These are phyloP conservation scores for Magnusiomyces starmeri DNA, from an alignment of 1,139 yeast species.

Conservation along the genomic window DNA sequence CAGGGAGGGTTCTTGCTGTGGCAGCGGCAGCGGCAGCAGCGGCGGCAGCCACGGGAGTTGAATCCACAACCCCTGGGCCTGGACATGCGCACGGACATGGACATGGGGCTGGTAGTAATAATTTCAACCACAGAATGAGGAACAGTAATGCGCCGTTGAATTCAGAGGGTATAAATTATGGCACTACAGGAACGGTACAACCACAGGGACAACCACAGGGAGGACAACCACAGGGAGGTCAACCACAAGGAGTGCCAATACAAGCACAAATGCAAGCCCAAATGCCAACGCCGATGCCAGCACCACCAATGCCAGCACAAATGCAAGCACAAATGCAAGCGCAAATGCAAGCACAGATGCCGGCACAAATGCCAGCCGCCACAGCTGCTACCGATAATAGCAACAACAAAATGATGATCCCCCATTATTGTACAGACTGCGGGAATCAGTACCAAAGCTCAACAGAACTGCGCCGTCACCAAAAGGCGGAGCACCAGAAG, in stretches of 20 bases:
- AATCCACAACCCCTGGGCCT: too few relatives aligned
- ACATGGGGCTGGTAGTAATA: too few relatives aligned
- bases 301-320: background rate
- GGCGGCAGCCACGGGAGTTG: too few relatives aligned
- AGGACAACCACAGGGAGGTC: background rate
- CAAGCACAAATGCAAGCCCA: background rate
- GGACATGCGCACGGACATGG: too few relatives aligned
- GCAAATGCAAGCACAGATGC: background rate
- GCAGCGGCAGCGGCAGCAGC: too few relatives aligned
- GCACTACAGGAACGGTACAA: too few relatives aligned
- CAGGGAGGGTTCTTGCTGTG: too few relatives aligned
- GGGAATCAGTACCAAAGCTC: constrained; percentile 19
- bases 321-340: background rate
- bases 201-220: too few relatives aligned
- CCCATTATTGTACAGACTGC: constrained; percentile 24
- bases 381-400: constrained; percentile 3
- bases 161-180: too few relatives aligned
- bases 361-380: background rate
- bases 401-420: constrained; percentile 18
- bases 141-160: too few relatives aligned
- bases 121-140: too few relatives aligned
- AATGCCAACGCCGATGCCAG: background rate
- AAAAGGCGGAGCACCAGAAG: constrained; percentile 22
- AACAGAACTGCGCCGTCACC: constrained; percentile 25
- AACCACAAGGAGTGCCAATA: background rate